Base-by-base conservation (phyloP, 352 stramenopile genomes). In the Pythium pectinolyticum region DNA sequence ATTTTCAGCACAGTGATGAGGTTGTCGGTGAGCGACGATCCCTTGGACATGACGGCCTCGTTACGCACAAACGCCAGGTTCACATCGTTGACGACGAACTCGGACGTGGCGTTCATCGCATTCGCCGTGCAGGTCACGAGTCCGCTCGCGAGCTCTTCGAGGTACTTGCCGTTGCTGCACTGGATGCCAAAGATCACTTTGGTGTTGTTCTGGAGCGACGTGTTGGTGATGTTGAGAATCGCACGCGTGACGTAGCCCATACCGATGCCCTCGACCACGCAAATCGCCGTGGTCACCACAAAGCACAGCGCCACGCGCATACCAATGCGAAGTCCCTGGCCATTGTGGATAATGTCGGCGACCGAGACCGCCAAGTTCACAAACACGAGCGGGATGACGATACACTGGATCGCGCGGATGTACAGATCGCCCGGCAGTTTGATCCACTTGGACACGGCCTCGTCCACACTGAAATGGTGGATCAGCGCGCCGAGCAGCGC, bases 361-460 rank as follows among this genome's bases (percentile, higher is more conserved):
- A 89, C 77, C 5, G 77, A 77, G 14, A 90, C 79, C 19, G 78
- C 82, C 39, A 94, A 53, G 66, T 92, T 91, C 24, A 91, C 77
- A 52, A 94, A 89, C 54, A 92, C 81, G 53, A 92, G 79, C 22
- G 83, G 83, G 57, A 92, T 69, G 56, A 94, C 82, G 37, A 94
- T 66, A 65, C 85, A 94, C 70, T 89, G 72, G 27, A 92, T 77
- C 2, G 82, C 83, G 30, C 83, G 83, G 7, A 92, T 72, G 67
- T 88, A 90, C 25, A 94, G 72, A 46, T 89, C 78, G 0, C 85
- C 85, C 0, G 85, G 83, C 8, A 84, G 81, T 63, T 79, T 83
- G 65, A 93, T 71, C 80, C 80, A 91, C 58, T 86, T 56, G 8
- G 77, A 74, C 20, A 75, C 68, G 20, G 70, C 77, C 31, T 59